Evolutionary conservation across 768 basidiomycete genomes (phyloP).

Genomic region (Boletus patriciae): DNA sequence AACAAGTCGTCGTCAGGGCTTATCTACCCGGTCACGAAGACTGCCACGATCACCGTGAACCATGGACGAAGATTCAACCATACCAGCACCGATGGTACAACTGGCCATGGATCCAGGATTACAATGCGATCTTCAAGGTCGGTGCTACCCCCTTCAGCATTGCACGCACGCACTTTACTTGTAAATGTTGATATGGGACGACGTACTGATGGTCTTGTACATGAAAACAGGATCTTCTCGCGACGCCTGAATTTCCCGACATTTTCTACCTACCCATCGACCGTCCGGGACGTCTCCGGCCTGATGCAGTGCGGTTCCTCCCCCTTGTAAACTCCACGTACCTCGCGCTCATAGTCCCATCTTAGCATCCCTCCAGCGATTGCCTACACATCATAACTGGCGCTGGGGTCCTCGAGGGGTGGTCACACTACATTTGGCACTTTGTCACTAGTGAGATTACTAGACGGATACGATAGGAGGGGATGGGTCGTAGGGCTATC

Average conservation of each 20-base stretch:
- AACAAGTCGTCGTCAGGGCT: constrained; percentile 56
- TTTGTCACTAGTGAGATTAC: constrained; percentile 41
- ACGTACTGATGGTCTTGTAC: constrained; percentile 2
- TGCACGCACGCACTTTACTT: too few species aligned
- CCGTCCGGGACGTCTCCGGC: constrained; percentile 57
- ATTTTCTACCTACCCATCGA: constrained; percentile 63
- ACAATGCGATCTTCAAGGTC: constrained; percentile 62
- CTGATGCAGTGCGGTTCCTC: constrained; percentile 54
- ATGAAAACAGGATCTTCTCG: constrained; percentile 41
- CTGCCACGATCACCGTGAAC: constrained; percentile 49
- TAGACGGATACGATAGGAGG: constrained; percentile 23
- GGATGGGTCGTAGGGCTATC: background rate
- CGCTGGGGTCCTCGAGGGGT: constrained; percentile 49
- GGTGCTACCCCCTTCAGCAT: constrained; percentile 3
- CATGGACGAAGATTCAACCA: constrained; percentile 48
- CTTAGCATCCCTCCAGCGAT: constrained; percentile 45
- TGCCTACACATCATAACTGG: constrained; percentile 50
- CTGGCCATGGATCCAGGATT: constrained; percentile 60
- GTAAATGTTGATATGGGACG: background rate
- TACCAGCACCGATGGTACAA: constrained; percentile 57
- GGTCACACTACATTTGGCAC: constrained; percentile 54
- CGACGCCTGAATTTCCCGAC: constrained; percentile 46
- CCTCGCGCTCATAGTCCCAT: background rate
- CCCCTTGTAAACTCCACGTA: background rate
- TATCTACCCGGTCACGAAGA: constrained; percentile 68